Percentiles rank a stretch among this genome's conserved stretches.
Evolutionary conservation across 208 protist genomes (phyloP).

Genomic region (Wallacemonas sp.): DNA sequence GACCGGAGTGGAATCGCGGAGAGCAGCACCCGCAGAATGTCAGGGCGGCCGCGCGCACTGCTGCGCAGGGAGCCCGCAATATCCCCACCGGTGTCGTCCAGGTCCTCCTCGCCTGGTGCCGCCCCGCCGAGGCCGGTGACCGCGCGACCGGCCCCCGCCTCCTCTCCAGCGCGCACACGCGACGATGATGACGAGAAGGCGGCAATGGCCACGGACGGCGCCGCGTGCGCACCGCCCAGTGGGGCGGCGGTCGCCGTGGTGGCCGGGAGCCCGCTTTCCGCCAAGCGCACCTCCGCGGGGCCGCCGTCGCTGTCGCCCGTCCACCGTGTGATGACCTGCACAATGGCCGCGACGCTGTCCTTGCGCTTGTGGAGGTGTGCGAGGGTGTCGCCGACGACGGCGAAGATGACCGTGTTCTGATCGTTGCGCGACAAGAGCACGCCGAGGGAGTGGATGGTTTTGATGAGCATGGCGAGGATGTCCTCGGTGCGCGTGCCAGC

Average conservation of each 20-base stretch:
- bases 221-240: background rate
- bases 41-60: constrained; percentile 40
- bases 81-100: background rate
- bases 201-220: constrained; percentile 4
- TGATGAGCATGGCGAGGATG: constrained; percentile 80
- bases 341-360: constrained; percentile 79
- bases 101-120: too few relatives aligned
- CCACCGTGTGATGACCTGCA: constrained; percentile 77
- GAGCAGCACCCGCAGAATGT: constrained; percentile 81
- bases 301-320: constrained; percentile 36
- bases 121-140: background rate
- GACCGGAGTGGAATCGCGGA: constrained; percentile 64
- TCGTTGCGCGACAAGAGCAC: constrained; percentile 78
- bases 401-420: constrained; percentile 69
- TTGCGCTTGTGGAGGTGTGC: constrained; percentile 75
- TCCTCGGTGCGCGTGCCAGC: constrained; percentile 86
- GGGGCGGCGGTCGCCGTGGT: background rate
- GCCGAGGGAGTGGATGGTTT: constrained; percentile 79
- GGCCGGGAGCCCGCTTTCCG: constrained; percentile 7
- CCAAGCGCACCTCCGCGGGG: background rate
- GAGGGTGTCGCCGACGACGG: constrained; percentile 76
- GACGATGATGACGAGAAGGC: too few relatives aligned
- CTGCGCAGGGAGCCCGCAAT: constrained; percentile 14
- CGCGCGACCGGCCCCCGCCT: constrained; percentile 22
- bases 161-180: too few relatives aligned